phyloP scores from a whole-genome alignment of 441 rosid genomes.

The Biscutella laevigata region DNA sequence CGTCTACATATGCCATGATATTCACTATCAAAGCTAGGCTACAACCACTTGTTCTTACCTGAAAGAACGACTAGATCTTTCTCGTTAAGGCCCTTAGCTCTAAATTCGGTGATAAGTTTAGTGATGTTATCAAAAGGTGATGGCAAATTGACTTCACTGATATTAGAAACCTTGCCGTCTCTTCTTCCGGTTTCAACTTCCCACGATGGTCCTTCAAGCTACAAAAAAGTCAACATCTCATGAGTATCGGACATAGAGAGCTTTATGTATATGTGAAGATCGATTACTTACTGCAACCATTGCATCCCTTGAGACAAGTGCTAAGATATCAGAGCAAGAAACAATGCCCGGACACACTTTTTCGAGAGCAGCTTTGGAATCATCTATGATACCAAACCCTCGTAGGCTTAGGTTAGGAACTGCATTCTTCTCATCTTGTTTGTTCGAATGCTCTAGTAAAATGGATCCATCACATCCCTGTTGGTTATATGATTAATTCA shows the following conservation, averaged over 20 bases:
- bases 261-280: too few species aligned
- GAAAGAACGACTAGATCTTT: slow-evolving; percentile 56
- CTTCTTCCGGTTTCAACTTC: slow-evolving; percentile 64
- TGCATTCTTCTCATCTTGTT: slow-evolving; percentile 42
- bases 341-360: slow-evolving; percentile 44
- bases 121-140: slow-evolving; percentile 38
- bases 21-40: too few species aligned
- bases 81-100: slow-evolving; percentile 32
- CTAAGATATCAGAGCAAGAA: slow-evolving; percentile 61
- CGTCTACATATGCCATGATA: too few species aligned
- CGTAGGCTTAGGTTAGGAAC: slow-evolving; percentile 40
- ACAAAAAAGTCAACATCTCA: background rate
- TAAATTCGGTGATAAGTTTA: slow-evolving; percentile 27
- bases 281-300: slow-evolving; percentile 49
- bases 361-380: slow-evolving; percentile 47
- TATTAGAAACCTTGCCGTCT: slow-evolving; percentile 47
- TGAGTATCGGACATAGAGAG: too few species aligned
- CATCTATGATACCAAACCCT: slow-evolving; percentile 49
- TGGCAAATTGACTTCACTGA: slow-evolving; percentile 41
- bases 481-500: background rate
- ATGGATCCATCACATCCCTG: slow-evolving; percentile 72
- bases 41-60: too few species aligned
- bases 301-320: slow-evolving; percentile 53
- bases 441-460: slow-evolving; percentile 34
- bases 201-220: slow-evolving; percentile 48